These are phyloP conservation scores for Pythium folliculosum DNA, from an alignment of 352 stramenopile genomes.

Conservation along the genomic window DNA sequence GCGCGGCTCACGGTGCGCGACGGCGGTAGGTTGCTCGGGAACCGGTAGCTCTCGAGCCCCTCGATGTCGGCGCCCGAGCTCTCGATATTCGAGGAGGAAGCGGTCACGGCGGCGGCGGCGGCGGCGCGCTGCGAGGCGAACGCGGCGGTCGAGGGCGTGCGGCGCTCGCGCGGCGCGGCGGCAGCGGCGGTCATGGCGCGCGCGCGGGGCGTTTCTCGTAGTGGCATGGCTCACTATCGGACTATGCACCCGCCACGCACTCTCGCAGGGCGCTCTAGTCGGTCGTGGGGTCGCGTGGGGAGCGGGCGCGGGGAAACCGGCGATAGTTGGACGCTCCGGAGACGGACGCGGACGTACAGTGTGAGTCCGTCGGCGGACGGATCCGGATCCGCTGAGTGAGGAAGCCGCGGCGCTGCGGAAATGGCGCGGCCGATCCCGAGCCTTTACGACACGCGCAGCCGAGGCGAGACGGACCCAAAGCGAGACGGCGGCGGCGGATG, in stretches of 20 bases:
- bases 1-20: conserved; percentile 17
- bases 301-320: too few species aligned
- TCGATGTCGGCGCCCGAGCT: background rate
- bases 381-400: too few species aligned
- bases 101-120: background rate
- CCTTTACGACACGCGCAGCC: conserved; percentile 1
- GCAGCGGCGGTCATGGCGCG: conserved; percentile 7
- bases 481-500: background rate
- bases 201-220: background rate
- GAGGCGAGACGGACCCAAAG: background rate
- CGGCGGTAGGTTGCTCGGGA: conserved; percentile 17
- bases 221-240: background rate
- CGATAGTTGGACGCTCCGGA: background rate
- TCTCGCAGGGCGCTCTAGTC: too few species aligned
- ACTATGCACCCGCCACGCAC: too few species aligned
- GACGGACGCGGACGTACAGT: too few species aligned
- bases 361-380: too few species aligned
- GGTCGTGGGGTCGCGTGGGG: too few species aligned
- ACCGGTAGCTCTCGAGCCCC: conserved; percentile 14
- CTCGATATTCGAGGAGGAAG: too few species aligned
- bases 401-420: too few species aligned
- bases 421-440: too few species aligned
- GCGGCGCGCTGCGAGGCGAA: background rate
- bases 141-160: background rate
- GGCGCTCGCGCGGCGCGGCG: background rate